These are phyloP conservation scores for Ceratobasidium sp. DNA, from an alignment of 1,284 basidiomycete genomes.

Conservation along the genomic window DNA sequence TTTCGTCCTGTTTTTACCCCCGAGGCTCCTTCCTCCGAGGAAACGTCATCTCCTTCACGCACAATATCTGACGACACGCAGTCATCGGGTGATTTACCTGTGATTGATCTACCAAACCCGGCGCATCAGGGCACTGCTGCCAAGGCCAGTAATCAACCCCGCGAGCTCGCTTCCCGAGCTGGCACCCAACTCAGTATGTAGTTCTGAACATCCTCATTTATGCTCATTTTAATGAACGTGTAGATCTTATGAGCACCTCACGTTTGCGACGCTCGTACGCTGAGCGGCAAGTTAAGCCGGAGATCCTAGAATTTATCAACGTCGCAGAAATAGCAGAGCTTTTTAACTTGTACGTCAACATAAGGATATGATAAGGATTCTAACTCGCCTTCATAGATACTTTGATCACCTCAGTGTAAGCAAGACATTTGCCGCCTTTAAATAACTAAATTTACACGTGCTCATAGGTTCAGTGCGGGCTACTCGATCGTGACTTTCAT, in stretches of 20 bases:
- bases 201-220: not conserved
- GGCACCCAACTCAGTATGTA: conserved; percentile 92
- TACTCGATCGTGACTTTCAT: conserved; percentile 87
- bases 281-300: conserved; percentile 88
- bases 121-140: conserved; percentile 51
- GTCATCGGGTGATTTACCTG: conserved; percentile 47
- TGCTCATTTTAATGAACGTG: conserved; percentile 10
- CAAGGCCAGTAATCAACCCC: conserved; percentile 58
- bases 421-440: not conserved
- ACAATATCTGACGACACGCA: conserved; percentile 53
- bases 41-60: conserved; percentile 58
- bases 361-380: conserved; percentile 43
- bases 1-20: conserved; percentile 71
- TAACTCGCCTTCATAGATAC: conserved; percentile 61
- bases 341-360: conserved; percentile 83
- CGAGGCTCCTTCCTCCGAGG: conserved; percentile 82
- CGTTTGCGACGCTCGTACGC: conserved; percentile 87
- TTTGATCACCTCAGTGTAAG: conserved; percentile 81
- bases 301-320: conserved; percentile 85
- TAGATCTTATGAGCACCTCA: conserved; percentile 86
- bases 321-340: conserved; percentile 88
- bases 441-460: not conserved
- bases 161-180: conserved; percentile 59
- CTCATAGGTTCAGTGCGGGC: conserved; percentile 72
- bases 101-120: conserved; percentile 33